Conservation (phyloP, 495 filamentous ascomycete species). For the Neurospora sp. region DNA sequence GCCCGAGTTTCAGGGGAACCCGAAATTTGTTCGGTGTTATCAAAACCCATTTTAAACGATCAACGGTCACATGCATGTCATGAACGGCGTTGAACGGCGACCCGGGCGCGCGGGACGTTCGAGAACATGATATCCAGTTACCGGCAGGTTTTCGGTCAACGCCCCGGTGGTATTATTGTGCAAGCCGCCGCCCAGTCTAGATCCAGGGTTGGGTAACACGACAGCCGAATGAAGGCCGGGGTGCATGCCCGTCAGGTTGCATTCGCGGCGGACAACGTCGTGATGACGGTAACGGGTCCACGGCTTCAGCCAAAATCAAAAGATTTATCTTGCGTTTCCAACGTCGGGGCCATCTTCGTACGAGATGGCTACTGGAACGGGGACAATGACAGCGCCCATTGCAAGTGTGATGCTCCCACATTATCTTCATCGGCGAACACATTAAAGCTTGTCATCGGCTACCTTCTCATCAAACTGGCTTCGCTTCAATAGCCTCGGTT, state of each 20-base stretch:
- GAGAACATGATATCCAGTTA: neutral
- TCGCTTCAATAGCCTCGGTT: no score
- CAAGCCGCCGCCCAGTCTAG: neutral
- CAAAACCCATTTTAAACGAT: neutral
- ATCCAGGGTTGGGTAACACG: neutral
- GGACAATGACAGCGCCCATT: no score
- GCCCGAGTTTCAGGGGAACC: neutral
- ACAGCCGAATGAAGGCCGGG: neutral
- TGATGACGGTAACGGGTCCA: neutral
- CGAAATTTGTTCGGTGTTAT: neutral
- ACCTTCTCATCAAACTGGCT: no score
- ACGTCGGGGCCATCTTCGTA: no score
- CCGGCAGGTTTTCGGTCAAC: neutral
- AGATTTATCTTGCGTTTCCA: neutral
- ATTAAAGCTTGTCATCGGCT: no score
- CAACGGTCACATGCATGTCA: neutral
- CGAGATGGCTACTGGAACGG: no score
- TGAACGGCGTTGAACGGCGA: neutral
- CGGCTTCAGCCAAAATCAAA: neutral
- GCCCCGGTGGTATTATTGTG: neutral
- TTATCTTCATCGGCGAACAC: no score
- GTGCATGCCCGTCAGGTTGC: neutral
- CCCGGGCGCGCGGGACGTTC: neutral
- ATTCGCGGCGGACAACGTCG: no score
- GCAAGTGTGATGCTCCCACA: no score